Base-by-base conservation (phyloP, 441 rosid species). In the Sinapis alba region DNA sequence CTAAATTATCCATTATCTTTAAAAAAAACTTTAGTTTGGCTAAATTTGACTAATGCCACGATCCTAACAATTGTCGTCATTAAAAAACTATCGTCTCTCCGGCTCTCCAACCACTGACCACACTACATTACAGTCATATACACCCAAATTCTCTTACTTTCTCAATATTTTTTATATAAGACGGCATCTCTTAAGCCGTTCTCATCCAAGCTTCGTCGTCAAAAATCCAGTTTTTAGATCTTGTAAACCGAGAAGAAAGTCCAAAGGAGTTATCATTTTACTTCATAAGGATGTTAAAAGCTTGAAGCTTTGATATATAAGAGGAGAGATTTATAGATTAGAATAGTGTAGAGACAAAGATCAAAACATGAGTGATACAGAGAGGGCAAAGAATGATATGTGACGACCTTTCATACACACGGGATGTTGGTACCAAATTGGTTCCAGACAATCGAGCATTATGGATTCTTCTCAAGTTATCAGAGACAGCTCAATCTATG, bases 361-460 rank as follows among this genome's bases (percentile, higher is more conserved):
- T 13, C 45, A 59, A 32, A 64, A 61, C 79, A 89, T 87, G 91
- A 86, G 90, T 66, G 94, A 89, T 7, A 62, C 45, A 6, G 23
- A 28, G 34, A 12, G 91, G 24, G 79, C 36, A 11, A 78, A 84
- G 57, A 78, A 78, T 62, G 89, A 85, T 68, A 69, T 90, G 15
- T 82, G 77, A 72, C 81, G 88, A 62, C 92, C 89, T 13, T 83
- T 90, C 73, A 72, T 90, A 19, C 92, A 87, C 58, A 80, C 87
- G 0, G 89, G 92, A 69, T 85, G 89, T 66, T 86, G 91, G 92
- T 88, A 88, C 38, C 45, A 80, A 45, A 90, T 83, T 89, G 80
- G 80, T 21, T 83, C 89, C 2, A 82, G 86, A 69, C 94, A 84
- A 72, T 84, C 92, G 9, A 84, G 89, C 68, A 75, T 84, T 76